These are phyloP conservation scores for Agrocybe praecox DNA, from an alignment of 768 basidiomycete genomes.

Conservation along the genomic window DNA sequence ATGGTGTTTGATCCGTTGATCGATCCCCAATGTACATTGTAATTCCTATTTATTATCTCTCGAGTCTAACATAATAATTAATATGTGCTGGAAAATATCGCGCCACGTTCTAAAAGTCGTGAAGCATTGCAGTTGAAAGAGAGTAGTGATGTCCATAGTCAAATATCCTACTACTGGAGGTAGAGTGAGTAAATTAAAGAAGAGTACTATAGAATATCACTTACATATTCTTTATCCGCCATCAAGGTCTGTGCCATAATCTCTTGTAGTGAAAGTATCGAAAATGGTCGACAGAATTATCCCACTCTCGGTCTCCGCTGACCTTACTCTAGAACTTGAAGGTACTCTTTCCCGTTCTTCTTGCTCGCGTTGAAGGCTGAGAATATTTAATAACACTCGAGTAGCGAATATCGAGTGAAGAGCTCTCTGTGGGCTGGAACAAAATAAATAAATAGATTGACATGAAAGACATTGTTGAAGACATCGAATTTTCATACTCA, in stretches of 20 bases:
- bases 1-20: too few relatives aligned
- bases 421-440: conserved; percentile 24
- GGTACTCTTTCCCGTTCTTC: neutral
- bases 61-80: too few relatives aligned
- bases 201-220: neutral
- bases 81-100: too few relatives aligned
- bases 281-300: conserved; percentile 3
- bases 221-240: neutral
- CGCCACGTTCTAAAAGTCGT: too few relatives aligned
- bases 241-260: neutral
- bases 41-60: too few relatives aligned
- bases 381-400: conserved; percentile 29
- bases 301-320: neutral
- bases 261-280: conserved; percentile 3
- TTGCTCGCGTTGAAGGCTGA: conserved; percentile 8
- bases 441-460: neutral
- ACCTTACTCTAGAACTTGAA: neutral
- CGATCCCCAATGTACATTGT: too few relatives aligned
- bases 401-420: conserved; percentile 32
- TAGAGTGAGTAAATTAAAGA: neutral
- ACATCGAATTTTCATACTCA: neutral
- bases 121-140: too few relatives aligned
- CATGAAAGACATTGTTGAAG: neutral
- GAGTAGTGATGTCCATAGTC: too few relatives aligned
- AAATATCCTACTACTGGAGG: neutral